Conservation (phyloP, 345 rosid genomes). For the Eutrema heterophyllum region DNA sequence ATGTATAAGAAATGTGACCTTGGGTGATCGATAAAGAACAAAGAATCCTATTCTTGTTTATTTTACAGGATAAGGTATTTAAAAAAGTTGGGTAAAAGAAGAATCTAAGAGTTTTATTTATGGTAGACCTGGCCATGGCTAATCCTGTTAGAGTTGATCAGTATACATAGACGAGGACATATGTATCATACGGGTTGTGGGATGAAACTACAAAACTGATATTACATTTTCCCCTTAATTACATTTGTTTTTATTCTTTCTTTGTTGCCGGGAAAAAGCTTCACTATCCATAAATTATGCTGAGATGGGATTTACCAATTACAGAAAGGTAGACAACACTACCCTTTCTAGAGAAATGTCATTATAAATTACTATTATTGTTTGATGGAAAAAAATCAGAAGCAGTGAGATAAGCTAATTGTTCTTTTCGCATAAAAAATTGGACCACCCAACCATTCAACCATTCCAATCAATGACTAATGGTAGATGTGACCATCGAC, state of each 20-base stretch:
- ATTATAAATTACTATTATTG: neutral
- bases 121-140: neutral
- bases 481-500: constrained; percentile 8
- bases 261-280: neutral
- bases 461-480: neutral
- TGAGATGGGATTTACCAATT: too few species aligned
- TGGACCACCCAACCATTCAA: neutral
- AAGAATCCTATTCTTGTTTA: neutral
- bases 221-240: neutral
- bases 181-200: neutral
- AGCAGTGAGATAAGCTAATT: neutral
- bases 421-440: neutral
- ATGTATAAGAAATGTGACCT: neutral
- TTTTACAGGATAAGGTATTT: too few species aligned
- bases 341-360: neutral
- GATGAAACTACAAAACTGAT: neutral
- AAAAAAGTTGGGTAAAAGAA: neutral
- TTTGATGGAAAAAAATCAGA: neutral
- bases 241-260: neutral
- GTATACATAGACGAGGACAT: neutral
- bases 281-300: neutral
- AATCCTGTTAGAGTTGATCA: neutral
- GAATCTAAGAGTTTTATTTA: neutral
- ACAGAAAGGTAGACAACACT: neutral
- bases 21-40: too few species aligned